Evolutionary conservation across 257 asterid genomes (phyloP).

Genomic region (Linaria vulgaris): DNA sequence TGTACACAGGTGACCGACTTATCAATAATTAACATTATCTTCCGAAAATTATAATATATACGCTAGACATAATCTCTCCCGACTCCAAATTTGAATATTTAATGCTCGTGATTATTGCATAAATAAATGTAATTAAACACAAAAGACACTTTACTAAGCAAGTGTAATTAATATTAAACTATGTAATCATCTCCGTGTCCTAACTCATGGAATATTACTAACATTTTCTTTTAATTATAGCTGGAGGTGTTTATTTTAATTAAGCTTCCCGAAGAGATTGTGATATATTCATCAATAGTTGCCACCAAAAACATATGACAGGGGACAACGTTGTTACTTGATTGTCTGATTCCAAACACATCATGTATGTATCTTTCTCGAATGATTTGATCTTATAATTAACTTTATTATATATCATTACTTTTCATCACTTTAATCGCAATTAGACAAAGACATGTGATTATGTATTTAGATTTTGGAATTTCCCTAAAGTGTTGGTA

Average conservation of each 20-base stretch:
- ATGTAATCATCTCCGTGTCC: constrained; percentile 22
- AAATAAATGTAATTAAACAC: constrained; percentile 12
- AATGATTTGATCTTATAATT: too few relatives aligned
- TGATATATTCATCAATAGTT: background rate
- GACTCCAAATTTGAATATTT: constrained; percentile 12
- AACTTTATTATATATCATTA: too few relatives aligned
- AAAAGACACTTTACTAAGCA: constrained; percentile 30
- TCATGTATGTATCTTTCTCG: background rate
- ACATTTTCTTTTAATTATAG: background rate
- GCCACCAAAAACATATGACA: constrained; percentile 9
- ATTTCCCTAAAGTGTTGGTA: background rate
- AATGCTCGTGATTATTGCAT: constrained; percentile 24
- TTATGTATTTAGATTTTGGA: background rate
- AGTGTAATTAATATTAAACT: background rate
- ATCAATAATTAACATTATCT: constrained; percentile 26
- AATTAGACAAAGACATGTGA: background rate
- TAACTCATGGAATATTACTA: constrained; percentile 5
- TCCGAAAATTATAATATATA: constrained; percentile 1
- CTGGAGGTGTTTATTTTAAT: background rate
- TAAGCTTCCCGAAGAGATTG: background rate
- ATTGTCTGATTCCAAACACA: constrained; percentile 11
- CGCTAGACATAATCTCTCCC: constrained; percentile 16
- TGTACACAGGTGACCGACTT: constrained; percentile 15
- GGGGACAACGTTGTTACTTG: constrained; percentile 8
- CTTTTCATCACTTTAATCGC: background rate